Evolutionary conservation across 2,329 filamentous ascomycete genomes (phyloP).

Genomic region (Aspergillus ibericus): DNA sequence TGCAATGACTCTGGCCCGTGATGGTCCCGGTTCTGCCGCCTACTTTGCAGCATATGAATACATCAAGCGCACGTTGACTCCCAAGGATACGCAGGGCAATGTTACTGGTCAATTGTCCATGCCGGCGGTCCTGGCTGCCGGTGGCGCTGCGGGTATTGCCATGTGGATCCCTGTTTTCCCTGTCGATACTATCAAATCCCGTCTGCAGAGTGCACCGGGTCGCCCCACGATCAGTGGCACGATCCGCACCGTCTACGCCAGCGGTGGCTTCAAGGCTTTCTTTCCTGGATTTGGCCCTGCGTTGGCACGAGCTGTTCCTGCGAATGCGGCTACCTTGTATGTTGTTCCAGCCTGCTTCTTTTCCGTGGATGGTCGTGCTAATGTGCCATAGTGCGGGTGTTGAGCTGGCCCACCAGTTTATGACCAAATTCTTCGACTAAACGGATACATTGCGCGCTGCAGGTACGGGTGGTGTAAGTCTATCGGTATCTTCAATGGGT

Average conservation of each 20-base stretch:
- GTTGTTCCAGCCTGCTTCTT: constrained; percentile 15
- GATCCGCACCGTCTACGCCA: constrained; percentile 76
- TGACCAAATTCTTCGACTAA: constrained; percentile 47
- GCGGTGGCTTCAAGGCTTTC: constrained; percentile 84
- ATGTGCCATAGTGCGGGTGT: constrained; percentile 43
- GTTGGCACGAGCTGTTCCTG: constrained; percentile 86
- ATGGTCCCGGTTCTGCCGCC: constrained; percentile 87
- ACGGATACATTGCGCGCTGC: not conserved
- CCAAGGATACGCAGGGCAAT: constrained; percentile 73
- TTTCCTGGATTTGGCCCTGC: constrained; percentile 96
- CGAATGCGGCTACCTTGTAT: constrained; percentile 90
- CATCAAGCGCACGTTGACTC: constrained; percentile 84
- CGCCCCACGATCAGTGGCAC: constrained; percentile 78
- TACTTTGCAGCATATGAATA: constrained; percentile 98
- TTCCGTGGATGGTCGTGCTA: not conserved
- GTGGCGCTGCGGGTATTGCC: constrained; percentile 86
- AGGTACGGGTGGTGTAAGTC: constrained; percentile 3
- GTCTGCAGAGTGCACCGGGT: constrained; percentile 87
- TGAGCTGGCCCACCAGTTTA: constrained; percentile 52
- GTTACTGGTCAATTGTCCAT: constrained; percentile 76
- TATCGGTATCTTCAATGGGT: not conserved
- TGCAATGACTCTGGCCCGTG: constrained; percentile 86
- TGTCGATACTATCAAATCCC: constrained; percentile 92
- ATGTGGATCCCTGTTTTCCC: constrained; percentile 99
- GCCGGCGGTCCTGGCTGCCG: constrained; percentile 78